Conservation (phyloP, 1,139 yeast species). For the Suhomyces chickasaworum region DNA sequence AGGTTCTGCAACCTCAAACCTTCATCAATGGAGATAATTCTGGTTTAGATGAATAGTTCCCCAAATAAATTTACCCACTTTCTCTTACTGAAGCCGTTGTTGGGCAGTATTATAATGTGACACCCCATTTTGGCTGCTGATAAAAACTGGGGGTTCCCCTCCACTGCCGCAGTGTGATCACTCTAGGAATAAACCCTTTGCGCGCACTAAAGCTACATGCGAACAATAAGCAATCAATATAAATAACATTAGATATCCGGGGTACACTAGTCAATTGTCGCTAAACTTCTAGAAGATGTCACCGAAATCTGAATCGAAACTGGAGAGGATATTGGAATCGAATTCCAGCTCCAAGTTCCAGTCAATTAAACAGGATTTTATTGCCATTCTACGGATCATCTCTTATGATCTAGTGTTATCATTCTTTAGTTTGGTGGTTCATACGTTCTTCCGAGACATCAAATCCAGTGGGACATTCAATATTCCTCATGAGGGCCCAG, state of each 20-base stretch:
- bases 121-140: not conserved
- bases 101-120: not conserved
- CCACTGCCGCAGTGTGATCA: not conserved
- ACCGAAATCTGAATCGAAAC: not conserved
- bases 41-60: not conserved
- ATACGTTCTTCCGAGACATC: constrained; percentile 48
- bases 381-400: constrained; percentile 5
- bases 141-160: not conserved
- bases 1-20: too few species aligned
- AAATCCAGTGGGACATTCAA: constrained; percentile 43
- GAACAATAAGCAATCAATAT: not conserved
- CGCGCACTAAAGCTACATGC: not conserved
- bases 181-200: not conserved
- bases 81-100: not conserved
- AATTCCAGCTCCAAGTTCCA: too few species aligned
- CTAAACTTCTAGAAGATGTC: not conserved
- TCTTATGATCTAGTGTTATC: constrained; percentile 38
- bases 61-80: not conserved
- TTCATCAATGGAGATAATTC: not conserved
- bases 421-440: constrained; percentile 40
- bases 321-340: too few species aligned
- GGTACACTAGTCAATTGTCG: not conserved
- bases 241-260: not conserved
- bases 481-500: constrained; percentile 43
- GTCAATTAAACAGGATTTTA: not conserved